phyloP scores from a whole-genome alignment of 1,284 basidiomycete genomes.

The Cutaneotrichosporon sp. region DNA sequence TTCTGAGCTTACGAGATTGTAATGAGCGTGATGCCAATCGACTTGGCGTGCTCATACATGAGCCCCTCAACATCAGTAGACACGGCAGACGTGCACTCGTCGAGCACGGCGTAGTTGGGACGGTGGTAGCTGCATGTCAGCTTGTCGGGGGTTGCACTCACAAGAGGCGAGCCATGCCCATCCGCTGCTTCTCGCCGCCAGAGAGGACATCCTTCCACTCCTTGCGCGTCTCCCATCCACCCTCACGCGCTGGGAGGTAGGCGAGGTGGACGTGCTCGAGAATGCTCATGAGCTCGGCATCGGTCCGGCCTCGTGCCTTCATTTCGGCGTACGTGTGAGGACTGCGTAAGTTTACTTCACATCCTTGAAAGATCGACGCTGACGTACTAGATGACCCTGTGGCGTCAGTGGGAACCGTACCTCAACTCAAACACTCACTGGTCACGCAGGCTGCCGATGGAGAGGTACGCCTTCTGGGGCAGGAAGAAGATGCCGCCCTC shows the following conservation, averaged over 20 bases:
- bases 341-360: constrained; percentile 57
- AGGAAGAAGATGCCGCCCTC: constrained; percentile 75
- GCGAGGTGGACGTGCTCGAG: constrained; percentile 77
- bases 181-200: constrained; percentile 93
- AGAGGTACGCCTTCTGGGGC: constrained; percentile 90
- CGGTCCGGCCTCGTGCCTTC: constrained; percentile 63
- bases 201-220: constrained; percentile 91
- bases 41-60: constrained; percentile 94
- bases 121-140: constrained; percentile 39
- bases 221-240: constrained; percentile 84
- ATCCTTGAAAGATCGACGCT: neutral
- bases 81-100: constrained; percentile 93
- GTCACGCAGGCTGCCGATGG: constrained; percentile 79
- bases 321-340: constrained; percentile 82
- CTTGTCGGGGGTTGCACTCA: constrained; percentile 30
- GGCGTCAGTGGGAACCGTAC: neutral
- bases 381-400: constrained; percentile 49
- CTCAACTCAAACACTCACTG: constrained; percentile 69
- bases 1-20: constrained; percentile 68
- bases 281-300: constrained; percentile 70
- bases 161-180: constrained; percentile 59
- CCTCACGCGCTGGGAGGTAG: constrained; percentile 84
- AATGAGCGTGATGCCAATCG: constrained; percentile 88
- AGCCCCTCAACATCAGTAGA: constrained; percentile 93
- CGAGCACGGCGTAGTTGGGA: constrained; percentile 53